Conservation (phyloP, 495 filamentous ascomycete species). For the Friedmanniomyces simplex region DNA sequence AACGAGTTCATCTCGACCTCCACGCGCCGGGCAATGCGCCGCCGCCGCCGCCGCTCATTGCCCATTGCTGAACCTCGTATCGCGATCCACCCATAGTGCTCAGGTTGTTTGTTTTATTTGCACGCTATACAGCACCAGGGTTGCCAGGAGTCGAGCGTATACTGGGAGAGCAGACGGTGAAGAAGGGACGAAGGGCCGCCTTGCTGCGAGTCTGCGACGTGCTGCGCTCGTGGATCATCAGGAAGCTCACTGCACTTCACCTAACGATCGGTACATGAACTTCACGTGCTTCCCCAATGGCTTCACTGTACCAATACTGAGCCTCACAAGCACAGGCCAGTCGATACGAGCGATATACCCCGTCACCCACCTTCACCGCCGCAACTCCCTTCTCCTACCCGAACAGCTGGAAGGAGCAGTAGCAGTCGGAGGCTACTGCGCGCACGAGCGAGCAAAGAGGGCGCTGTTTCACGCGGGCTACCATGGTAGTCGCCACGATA, state of each 20-base stretch:
- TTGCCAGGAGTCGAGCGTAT: too few relatives aligned
- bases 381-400: not conserved
- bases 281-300: not conserved
- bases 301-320: not conserved
- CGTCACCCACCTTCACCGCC: not conserved
- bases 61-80: too few relatives aligned
- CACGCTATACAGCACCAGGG: too few relatives aligned
- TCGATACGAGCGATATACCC: not conserved
- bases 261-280: not conserved
- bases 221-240: not conserved
- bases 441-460: not conserved
- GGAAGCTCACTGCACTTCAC: not conserved
- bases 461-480: conserved; percentile 20
- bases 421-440: not conserved
- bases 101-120: too few relatives aligned
- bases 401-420: not conserved
- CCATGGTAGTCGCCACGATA: conserved; percentile 75
- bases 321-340: not conserved
- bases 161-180: too few relatives aligned
- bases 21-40: too few relatives aligned
- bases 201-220: not conserved
- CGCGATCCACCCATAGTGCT: too few relatives aligned
- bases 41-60: too few relatives aligned
- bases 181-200: too few relatives aligned
- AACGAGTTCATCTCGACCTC: too few relatives aligned